Evolutionary conservation across 2,329 filamentous ascomycete genomes (phyloP), one percentile per base, ranked within the genome.

Genomic region (Macrophomina tecta): DNA sequence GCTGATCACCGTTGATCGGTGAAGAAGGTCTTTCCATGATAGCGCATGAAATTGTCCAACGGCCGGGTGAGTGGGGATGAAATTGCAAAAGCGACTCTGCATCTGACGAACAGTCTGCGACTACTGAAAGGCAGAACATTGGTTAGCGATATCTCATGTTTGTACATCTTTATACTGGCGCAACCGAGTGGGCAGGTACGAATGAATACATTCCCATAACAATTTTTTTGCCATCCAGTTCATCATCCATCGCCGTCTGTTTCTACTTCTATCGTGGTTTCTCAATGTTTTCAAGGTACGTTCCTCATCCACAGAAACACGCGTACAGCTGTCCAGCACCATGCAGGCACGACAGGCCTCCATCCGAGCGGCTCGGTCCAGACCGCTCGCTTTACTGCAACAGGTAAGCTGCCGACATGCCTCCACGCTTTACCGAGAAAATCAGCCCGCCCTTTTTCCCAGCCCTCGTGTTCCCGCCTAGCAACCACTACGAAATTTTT

Each of bases 1-100:
- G 74, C 69, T 82, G 72, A 68, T 82, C n/a, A 80, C 75, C 40
- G 76, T 82, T 49, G 58, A 62, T 14, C 58, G 58, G 32, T 62
- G 58, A 62, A 49, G 42, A 28, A 4, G 16, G 16, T 60, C 3
- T 48, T 18, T 16, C 5, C 18, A 9, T 28, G 16, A 46, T 1
- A 18, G 18, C 12, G 8, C 36, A 32, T 16, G 28, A 18, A 11
- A 12, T 34, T 34, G 38, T 46, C 28, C 14, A 36, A 49, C 2
- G 18, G 58, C 45, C 58, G 45, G 58, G 58, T 62, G 58, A 62
- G 58, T 62, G 42, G 58, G 42, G 49, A 30, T 16, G 32, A 62
- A 62, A 40, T 62, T 38, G 45, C 8, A 62, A 62, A 62, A 38
- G 58, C 58, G 18, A 40, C 42, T 16, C 58, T 51, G 45, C 58